A percentile compares a stretch with the other conserved stretches of the same genome.
Conservation (phyloP, 768 basidiomycete genomes). For the Termitomyces sp. region DNA sequence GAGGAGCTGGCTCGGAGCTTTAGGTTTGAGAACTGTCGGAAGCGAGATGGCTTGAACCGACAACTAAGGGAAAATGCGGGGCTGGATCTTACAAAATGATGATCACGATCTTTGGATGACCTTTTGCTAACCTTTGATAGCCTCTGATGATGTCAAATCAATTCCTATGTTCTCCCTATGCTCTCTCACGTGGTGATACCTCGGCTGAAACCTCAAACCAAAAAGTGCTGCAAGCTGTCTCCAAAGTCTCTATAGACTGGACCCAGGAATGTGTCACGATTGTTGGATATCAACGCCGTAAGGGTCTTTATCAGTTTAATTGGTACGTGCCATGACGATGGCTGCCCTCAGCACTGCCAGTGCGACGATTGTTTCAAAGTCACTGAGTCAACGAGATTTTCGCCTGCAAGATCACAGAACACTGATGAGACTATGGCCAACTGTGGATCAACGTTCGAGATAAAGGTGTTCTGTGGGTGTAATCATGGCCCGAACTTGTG, state of each 20-base stretch:
- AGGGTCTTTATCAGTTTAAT: not conserved
- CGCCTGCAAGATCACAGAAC: not conserved
- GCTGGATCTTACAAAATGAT: not conserved
- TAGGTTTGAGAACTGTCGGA: conserved; percentile 61
- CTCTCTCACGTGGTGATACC: not conserved
- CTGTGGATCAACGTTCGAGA: too few relatives aligned
- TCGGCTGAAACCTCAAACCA: not conserved
- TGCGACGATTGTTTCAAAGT: not conserved
- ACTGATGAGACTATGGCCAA: too few relatives aligned
- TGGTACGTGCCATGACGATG: not conserved
- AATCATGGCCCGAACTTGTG: not conserved
- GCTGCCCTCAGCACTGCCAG: not conserved
- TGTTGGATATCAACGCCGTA: not conserved
- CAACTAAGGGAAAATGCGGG: conserved; percentile 33
- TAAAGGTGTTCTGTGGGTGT: not conserved
- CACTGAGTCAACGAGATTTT: not conserved
- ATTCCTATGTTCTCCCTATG: not conserved
- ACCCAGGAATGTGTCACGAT: not conserved
- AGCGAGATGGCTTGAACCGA: conserved; percentile 60
- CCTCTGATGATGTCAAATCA: not conserved
- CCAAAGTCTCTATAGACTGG: not conserved
- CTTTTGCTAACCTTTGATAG: not conserved
- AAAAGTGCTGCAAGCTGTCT: not conserved
- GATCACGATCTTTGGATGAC: not conserved
- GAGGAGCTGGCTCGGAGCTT: conserved; percentile 73